phyloP scores from a whole-genome alignment of 225 moss, liverwort and hornwort species.

The Antitrichia curtipendula region DNA sequence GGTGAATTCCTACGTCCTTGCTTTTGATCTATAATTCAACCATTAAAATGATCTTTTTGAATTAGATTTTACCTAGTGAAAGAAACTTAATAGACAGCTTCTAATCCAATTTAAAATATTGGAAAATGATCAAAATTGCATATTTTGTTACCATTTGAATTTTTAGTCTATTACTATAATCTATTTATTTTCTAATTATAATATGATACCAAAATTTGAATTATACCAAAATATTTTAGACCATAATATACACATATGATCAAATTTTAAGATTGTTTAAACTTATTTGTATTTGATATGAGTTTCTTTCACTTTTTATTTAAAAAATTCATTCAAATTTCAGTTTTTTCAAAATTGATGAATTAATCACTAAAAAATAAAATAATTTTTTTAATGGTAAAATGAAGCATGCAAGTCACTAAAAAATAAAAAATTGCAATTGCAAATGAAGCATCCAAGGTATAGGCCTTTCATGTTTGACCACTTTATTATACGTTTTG shows the following conservation, averaged over 20 bases:
- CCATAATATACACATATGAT: not conserved
- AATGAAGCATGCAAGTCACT: too few species aligned
- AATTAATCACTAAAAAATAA: too few species aligned
- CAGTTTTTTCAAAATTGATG: too few species aligned
- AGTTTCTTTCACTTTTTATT: not conserved
- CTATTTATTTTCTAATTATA: not conserved
- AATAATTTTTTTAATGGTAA: too few species aligned
- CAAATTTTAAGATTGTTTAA: not conserved
- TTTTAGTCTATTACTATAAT: not conserved
- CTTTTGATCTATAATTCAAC: accelerated
- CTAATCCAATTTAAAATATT: not conserved
- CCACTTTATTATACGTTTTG: too few species aligned
- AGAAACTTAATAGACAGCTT: not conserved
- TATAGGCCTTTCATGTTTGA: too few species aligned
- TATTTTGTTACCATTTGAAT: not conserved
- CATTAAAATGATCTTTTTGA: not conserved
- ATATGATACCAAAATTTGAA: not conserved
- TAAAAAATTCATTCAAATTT: not conserved
- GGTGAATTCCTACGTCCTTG: not conserved
- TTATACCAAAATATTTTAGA: too few species aligned
- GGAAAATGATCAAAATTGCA: not conserved
- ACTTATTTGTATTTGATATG: not conserved
- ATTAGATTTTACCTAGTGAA: accelerated
- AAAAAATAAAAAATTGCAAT: too few species aligned
- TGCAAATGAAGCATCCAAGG: too few species aligned